phyloP scores from a whole-genome alignment of 169 alveolate genomes.

The Plasmodium chabaudi region DNA sequence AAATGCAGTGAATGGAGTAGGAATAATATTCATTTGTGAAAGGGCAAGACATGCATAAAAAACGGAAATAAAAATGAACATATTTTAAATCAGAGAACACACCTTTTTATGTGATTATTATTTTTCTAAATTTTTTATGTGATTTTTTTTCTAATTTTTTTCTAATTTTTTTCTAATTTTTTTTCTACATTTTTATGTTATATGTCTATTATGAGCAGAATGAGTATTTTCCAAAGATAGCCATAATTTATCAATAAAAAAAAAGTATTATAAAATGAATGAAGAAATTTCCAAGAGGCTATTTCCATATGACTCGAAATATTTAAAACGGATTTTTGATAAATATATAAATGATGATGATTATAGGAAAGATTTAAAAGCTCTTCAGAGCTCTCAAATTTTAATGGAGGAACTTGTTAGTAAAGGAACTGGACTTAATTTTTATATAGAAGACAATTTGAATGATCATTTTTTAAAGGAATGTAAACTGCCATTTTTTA shows the following conservation, averaged over 20 bases:
- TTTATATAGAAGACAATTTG: conserved; percentile 37
- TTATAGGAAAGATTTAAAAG: conserved; percentile 36
- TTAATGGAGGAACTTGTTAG: conserved; percentile 59
- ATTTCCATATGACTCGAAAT: conserved; percentile 59
- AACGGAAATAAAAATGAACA: not conserved
- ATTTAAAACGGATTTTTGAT: conserved; percentile 49
- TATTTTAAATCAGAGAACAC: not conserved
- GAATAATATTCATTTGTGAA: not conserved
- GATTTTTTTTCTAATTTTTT: too few relatives aligned
- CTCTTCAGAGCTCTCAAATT: conserved; percentile 21
- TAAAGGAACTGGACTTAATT: conserved; percentile 64
- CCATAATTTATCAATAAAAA: too few relatives aligned
- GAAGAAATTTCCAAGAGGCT: conserved; percentile 51
- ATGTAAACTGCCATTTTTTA: conserved; percentile 46
- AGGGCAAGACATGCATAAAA: not conserved
- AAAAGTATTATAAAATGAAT: conserved; percentile 15
- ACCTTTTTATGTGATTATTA: too few relatives aligned
- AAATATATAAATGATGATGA: conserved; percentile 65
- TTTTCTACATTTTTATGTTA: not conserved
- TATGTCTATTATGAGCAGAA: too few relatives aligned
- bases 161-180: too few relatives aligned
- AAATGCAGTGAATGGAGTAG: not conserved
- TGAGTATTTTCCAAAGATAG: too few relatives aligned
- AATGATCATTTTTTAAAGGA: conserved; percentile 36
- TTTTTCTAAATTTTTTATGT: not conserved